Evolutionary conservation across 78 protist genomes (phyloP).

Genomic region (Dictyostelium capitatum): DNA sequence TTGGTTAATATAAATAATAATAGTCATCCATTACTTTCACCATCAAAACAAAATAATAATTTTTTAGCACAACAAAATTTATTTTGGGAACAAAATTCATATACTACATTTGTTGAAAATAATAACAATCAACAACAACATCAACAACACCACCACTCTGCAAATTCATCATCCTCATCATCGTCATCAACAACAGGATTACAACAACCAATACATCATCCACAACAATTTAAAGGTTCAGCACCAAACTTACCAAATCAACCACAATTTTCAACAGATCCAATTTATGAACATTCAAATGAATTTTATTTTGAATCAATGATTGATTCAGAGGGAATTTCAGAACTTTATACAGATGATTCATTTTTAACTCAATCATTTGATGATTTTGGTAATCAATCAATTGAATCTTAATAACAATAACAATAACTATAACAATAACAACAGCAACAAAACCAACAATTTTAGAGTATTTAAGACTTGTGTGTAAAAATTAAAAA

Average conservation of each 20-base stretch:
- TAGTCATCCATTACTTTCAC: background rate
- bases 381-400: conserved; percentile 72
- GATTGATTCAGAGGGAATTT: conserved; percentile 52
- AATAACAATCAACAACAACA: background rate
- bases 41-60: background rate
- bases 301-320: conserved; percentile 26
- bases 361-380: conserved; percentile 79
- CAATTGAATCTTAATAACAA: conserved; percentile 11
- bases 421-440: background rate
- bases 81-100: conserved; percentile 67
- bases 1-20: background rate
- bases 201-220: background rate
- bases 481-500: too few relatives aligned
- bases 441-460: background rate
- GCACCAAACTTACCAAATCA: background rate
- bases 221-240: background rate
- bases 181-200: background rate
- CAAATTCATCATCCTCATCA: background rate
- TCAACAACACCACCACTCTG: background rate
- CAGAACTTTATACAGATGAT: conserved; percentile 74
- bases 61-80: background rate
- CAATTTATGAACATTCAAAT: background rate
- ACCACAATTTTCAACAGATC: background rate
- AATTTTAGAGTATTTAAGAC: background rate
- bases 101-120: conserved; percentile 33